phyloP scores from a whole-genome alignment of 208 protist genomes.

The Acanthamoeba sp. region DNA sequence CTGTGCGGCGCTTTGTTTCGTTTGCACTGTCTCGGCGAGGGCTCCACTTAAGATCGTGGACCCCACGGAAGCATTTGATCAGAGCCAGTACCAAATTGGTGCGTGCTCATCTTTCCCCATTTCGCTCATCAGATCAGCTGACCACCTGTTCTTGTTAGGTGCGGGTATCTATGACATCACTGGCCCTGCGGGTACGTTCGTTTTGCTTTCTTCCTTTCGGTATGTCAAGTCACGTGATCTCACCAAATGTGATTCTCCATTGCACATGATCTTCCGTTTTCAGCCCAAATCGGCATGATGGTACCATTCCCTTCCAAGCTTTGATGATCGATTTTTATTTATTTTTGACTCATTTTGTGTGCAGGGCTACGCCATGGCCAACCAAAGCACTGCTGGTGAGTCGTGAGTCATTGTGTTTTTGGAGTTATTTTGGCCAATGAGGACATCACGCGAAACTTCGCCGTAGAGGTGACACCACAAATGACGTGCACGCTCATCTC shows the following conservation, averaged over 20 bases:
- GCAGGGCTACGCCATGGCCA: slow-evolving; percentile 81
- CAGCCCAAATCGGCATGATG: slow-evolving; percentile 17
- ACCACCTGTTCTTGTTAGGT: slow-evolving; percentile 39
- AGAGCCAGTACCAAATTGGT: slow-evolving; percentile 25
- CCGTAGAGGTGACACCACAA: neutral
- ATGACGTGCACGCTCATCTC: neutral
- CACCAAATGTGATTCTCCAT: neutral
- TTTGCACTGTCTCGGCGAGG: neutral
- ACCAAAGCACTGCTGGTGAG: slow-evolving; percentile 71
- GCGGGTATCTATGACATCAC: slow-evolving; percentile 86
- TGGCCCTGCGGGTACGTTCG: slow-evolving; percentile 78
- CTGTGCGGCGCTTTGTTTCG: slow-evolving; percentile 5
- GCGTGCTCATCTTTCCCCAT: neutral
- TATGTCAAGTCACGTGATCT: neutral
- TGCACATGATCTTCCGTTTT: slow-evolving; percentile 53
- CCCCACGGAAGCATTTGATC: neutral
- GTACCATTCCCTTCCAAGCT: neutral
- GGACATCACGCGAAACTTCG: neutral
- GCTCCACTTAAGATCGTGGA: neutral
- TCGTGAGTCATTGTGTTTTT: neutral
- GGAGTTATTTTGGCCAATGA: neutral
- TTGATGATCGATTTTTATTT: neutral
- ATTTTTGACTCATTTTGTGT: neutral
- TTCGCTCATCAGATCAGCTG: neutral
- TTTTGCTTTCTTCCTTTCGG: neutral